Evolutionary conservation across 2,329 filamentous ascomycete genomes (phyloP).

Genomic region (Periconia digitata): DNA sequence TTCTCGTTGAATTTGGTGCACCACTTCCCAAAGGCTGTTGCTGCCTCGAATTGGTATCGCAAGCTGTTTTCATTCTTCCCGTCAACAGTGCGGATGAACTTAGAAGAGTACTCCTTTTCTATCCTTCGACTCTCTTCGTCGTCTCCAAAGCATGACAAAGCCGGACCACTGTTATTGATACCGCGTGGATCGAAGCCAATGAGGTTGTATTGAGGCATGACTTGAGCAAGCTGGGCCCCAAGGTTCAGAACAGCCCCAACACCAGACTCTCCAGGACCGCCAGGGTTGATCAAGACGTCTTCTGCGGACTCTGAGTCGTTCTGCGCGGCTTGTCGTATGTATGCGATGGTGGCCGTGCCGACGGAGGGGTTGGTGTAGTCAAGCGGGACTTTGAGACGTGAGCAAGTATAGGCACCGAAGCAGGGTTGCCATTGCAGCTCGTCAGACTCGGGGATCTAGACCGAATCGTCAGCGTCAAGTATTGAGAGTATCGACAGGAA

Average conservation of each 20-base stretch:
- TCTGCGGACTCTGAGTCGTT: slow-evolving; percentile 40
- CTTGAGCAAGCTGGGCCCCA: not conserved
- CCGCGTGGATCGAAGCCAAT: slow-evolving; percentile 47
- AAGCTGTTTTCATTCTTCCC: not conserved
- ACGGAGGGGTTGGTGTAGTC: slow-evolving; percentile 23
- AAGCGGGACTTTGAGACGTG: slow-evolving; percentile 52
- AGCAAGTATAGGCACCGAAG: slow-evolving; percentile 51
- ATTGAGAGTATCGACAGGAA: not conserved
- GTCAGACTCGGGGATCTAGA: not conserved
- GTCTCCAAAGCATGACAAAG: slow-evolving; percentile 33
- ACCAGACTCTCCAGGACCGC: slow-evolving; percentile 50
- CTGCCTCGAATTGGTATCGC: not conserved
- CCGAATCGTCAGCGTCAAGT: not conserved
- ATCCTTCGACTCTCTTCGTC: not conserved
- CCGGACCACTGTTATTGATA: slow-evolving; percentile 37
- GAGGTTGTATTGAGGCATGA: slow-evolving; percentile 40
- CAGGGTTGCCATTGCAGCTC: slow-evolving; percentile 32
- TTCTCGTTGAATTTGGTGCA: slow-evolving; percentile 14
- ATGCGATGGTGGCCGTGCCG: slow-evolving; percentile 45
- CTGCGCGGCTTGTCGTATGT: slow-evolving; percentile 43
- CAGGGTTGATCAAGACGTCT: slow-evolving; percentile 52
- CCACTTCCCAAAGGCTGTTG: slow-evolving; percentile 11
- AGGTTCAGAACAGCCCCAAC: slow-evolving; percentile 32
- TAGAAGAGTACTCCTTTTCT: not conserved
- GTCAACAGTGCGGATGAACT: not conserved